phyloP scores from a whole-genome alignment of 257 asterid species.

The Solanum chilense region DNA sequence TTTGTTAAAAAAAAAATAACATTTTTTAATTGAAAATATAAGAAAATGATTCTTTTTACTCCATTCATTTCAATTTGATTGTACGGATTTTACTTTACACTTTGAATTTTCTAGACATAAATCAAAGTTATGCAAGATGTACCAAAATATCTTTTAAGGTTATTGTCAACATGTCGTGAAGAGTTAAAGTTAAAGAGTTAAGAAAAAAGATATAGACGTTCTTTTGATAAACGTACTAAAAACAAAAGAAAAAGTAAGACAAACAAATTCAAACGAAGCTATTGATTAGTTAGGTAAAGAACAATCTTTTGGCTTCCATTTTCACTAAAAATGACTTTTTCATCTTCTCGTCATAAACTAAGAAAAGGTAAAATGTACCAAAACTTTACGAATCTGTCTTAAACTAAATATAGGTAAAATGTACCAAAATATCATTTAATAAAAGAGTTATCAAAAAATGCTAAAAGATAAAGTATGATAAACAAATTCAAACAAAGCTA shows the following conservation, averaged over 20 bases:
- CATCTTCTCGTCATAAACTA: too few species aligned
- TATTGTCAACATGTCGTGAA: background rate
- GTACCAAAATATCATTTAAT: too few species aligned
- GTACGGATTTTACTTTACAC: background rate
- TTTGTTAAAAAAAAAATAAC: background rate
- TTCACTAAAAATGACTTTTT: too few species aligned
- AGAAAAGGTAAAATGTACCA: too few species aligned
- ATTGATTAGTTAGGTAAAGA: too few species aligned
- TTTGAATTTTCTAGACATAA: background rate
- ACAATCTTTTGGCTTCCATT: background rate
- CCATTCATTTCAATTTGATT: background rate
- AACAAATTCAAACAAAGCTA: too few species aligned
- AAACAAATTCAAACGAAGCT: fast-evolving
- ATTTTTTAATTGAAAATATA: background rate
- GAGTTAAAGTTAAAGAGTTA: too few species aligned
- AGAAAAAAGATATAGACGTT: too few species aligned
- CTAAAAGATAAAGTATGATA: too few species aligned
- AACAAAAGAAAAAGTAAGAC: background rate
- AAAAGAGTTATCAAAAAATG: too few species aligned
- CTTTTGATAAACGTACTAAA: background rate
- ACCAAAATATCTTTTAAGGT: fast-evolving
- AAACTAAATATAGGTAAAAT: too few species aligned
- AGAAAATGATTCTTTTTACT: background rate
- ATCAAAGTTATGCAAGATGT: background rate
- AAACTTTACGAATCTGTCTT: too few species aligned